Evolutionary conservation across 768 basidiomycete species (phyloP).

Genomic region (Sporobolomyces phaffii): DNA sequence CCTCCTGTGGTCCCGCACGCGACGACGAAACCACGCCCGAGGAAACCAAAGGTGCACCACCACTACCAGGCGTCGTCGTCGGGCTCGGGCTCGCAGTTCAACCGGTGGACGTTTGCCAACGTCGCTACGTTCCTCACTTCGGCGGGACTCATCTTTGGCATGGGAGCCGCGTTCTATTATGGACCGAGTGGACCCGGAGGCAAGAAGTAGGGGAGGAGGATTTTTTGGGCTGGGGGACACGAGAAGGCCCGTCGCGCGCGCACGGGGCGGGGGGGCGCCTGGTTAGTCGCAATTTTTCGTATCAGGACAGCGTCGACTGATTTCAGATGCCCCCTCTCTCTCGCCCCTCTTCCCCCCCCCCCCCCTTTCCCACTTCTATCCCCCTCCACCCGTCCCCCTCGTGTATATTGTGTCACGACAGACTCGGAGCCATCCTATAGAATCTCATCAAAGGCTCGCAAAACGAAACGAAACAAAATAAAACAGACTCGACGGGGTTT

Average conservation of each 20-base stretch:
- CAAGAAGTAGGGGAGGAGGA: background rate
- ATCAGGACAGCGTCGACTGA: constrained; percentile 34
- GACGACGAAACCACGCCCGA: background rate
- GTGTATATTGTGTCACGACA: background rate
- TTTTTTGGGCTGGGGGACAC: background rate
- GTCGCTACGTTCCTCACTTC: constrained; percentile 24
- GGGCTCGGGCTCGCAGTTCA: background rate
- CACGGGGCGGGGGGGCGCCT: background rate
- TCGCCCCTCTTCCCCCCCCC: no score
- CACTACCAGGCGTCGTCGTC: no score
- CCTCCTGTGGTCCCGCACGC: background rate
- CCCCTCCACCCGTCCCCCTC: no score
- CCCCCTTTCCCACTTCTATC: background rate
- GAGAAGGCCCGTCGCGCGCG: no score
- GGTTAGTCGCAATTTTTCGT: background rate
- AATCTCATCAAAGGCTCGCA: no score
- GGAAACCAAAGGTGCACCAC: background rate
- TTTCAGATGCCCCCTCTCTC: background rate
- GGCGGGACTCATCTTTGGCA: constrained; percentile 27
- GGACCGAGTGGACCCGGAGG: constrained; percentile 37
- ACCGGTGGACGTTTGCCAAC: constrained; percentile 30
- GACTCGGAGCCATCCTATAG: constrained; percentile 35
- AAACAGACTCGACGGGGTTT: no score
- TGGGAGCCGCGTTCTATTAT: constrained; percentile 37
- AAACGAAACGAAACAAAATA: no score